Percentiles rank a stretch among this genome's conserved stretches.
These are phyloP conservation scores for Saprolegnia diclina DNA, from an alignment of 352 stramenopile species.

Conservation along the genomic window DNA sequence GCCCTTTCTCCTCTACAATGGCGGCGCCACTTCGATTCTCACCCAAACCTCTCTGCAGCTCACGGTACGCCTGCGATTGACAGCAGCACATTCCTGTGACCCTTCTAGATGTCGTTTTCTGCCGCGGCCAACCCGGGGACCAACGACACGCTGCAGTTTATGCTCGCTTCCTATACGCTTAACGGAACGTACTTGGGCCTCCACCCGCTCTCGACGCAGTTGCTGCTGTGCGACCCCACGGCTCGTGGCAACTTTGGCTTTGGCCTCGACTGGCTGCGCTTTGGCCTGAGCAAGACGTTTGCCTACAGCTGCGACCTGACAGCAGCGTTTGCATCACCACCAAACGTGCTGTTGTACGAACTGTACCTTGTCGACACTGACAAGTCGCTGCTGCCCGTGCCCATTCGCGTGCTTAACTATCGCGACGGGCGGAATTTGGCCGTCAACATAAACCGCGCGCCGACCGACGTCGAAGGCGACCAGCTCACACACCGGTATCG, in stretches of 20 bases:
- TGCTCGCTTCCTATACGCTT: conserved; percentile 79
- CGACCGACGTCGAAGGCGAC: conserved; percentile 65
- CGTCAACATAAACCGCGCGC: conserved; percentile 70
- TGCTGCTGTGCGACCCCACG: conserved; percentile 66
- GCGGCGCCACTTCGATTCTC: conserved; percentile 49
- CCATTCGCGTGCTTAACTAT: conserved; percentile 84
- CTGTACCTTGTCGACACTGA: conserved; percentile 85
- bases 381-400: conserved; percentile 79
- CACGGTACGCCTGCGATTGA: conserved; percentile 36
- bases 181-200: conserved; percentile 85
- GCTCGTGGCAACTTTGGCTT: conserved; percentile 1
- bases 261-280: conserved; percentile 56
- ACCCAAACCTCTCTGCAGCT: conserved; percentile 67
- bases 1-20: conserved; percentile 86
- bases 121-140: conserved; percentile 40
- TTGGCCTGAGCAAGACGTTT: conserved; percentile 54
- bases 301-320: conserved; percentile 70
- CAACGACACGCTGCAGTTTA: conserved; percentile 70
- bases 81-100: not conserved
- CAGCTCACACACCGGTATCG: conserved; percentile 76
- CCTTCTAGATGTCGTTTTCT: conserved; percentile 74
- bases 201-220: conserved; percentile 57
- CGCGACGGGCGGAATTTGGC: conserved; percentile 47
- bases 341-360: conserved; percentile 79
- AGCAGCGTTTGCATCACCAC: conserved; percentile 32